Percentiles rank a stretch among this genome's conserved stretches.
These are phyloP conservation scores for Aquanectria penicillioides DNA, from an alignment of 2,329 filamentous ascomycete species.

Conservation along the genomic window DNA sequence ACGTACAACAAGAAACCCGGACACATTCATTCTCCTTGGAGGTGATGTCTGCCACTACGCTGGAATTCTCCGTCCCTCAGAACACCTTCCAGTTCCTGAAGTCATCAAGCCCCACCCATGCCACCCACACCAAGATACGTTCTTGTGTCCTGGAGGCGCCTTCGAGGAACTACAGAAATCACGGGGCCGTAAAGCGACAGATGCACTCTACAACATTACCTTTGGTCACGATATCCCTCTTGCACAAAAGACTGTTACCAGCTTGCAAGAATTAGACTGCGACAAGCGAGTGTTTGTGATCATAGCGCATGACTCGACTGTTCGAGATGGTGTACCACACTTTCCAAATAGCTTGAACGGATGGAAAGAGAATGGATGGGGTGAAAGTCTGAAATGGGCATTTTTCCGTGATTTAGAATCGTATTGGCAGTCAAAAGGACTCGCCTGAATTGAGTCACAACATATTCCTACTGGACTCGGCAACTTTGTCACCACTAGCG, in stretches of 20 bases:
- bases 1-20: constrained; percentile 44
- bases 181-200: constrained; percentile 26
- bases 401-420: constrained; percentile 33
- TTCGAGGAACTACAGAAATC: constrained; percentile 29
- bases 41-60: constrained; percentile 55
- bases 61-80: constrained; percentile 49
- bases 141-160: constrained; percentile 30
- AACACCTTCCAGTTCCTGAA: constrained; percentile 46
- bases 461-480: no score
- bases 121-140: background rate
- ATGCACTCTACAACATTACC: constrained; percentile 31
- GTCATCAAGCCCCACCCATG: constrained; percentile 38
- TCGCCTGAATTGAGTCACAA: no score
- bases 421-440: constrained; percentile 29
- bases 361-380: constrained; percentile 31
- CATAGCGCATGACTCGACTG: constrained; percentile 32
- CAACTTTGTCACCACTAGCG: no score
- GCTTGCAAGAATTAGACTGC: constrained; percentile 34
- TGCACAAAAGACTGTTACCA: constrained; percentile 21
- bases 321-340: constrained; percentile 35
- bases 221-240: constrained; percentile 32
- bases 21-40: constrained; percentile 54
- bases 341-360: constrained; percentile 31
- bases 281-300: constrained; percentile 33
- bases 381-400: constrained; percentile 29